Percentiles rank a stretch among this genome's conserved stretches.
These are phyloP conservation scores for Astraeus odoratus DNA, from an alignment of 768 basidiomycete genomes.

Conservation along the genomic window DNA sequence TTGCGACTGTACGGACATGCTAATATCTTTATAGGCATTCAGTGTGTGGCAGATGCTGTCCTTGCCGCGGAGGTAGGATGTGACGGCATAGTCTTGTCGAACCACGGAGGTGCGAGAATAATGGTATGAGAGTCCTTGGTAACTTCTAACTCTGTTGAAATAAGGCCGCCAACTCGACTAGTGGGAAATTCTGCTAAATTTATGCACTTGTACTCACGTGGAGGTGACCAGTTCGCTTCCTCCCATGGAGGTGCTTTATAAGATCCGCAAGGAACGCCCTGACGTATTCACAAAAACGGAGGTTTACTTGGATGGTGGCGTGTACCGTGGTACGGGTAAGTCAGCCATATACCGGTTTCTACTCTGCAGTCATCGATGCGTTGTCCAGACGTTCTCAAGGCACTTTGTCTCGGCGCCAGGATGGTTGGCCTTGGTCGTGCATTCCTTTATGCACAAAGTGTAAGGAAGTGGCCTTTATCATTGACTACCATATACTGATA, in stretches of 20 bases:
- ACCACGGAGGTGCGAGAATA: constrained; percentile 76
- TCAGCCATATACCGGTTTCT: constrained; percentile 1
- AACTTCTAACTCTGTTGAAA: not conserved
- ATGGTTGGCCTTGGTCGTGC: constrained; percentile 83
- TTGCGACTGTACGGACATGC: not conserved
- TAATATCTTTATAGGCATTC: constrained; percentile 43
- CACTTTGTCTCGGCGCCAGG: constrained; percentile 80
- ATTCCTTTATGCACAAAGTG: constrained; percentile 83
- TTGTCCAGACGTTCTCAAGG: constrained; percentile 71
- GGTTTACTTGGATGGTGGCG: constrained; percentile 82
- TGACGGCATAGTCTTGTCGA: constrained; percentile 83
- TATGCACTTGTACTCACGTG: constrained; percentile 7
- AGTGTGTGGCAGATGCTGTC: constrained; percentile 78
- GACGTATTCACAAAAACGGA: constrained; percentile 68
- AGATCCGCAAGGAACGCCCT: constrained; percentile 63
- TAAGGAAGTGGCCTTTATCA: constrained; percentile 26
- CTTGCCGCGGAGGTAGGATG: constrained; percentile 79
- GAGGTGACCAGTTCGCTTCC: constrained; percentile 55
- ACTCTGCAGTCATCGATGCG: not conserved
- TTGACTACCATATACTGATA: constrained; percentile 4
- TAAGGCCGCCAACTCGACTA: constrained; percentile 73
- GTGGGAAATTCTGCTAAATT: constrained; percentile 32
- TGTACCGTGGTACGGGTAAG: constrained; percentile 71
- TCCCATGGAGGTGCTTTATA: constrained; percentile 71
- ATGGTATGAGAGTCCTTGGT: not conserved